Conservation (phyloP, 2,329 filamentous ascomycete species). For the Colletotrichum truncatum region DNA sequence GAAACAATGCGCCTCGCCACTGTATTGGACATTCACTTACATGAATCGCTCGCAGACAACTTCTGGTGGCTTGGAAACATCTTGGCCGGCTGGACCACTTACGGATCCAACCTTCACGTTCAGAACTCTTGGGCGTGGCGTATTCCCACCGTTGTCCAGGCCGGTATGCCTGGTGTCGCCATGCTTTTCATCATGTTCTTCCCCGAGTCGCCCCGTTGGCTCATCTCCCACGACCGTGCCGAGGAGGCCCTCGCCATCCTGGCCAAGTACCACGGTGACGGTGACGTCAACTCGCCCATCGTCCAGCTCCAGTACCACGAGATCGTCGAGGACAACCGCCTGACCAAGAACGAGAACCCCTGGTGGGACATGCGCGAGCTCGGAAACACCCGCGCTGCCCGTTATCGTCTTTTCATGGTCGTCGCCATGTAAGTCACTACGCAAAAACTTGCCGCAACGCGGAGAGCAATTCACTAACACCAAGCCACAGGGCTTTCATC, state of each 20-base stretch:
- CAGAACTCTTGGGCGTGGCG: slow-evolving; percentile 61
- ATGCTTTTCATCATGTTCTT: slow-evolving; percentile 71
- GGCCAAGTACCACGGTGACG: slow-evolving; percentile 68
- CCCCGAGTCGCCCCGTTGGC: slow-evolving; percentile 78
- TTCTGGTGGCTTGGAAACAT: slow-evolving; percentile 62
- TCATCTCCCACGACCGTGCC: slow-evolving; percentile 68
- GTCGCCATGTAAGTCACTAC: slow-evolving; percentile 49
- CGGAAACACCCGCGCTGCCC: slow-evolving; percentile 54
- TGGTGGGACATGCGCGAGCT: slow-evolving; percentile 69
- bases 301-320: slow-evolving; percentile 67
- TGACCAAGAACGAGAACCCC: slow-evolving; percentile 61
- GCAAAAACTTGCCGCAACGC: no score
- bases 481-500: slow-evolving; percentile 48
- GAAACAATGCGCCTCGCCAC: not conserved
- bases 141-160: slow-evolving; percentile 64
- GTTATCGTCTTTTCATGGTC: slow-evolving; percentile 60
- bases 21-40: not conserved
- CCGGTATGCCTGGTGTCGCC: slow-evolving; percentile 51
- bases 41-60: slow-evolving; percentile 42
- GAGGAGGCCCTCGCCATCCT: slow-evolving; percentile 66
- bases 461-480: not conserved
- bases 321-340: slow-evolving; percentile 59
- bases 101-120: slow-evolving; percentile 45
- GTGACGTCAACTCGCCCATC: slow-evolving; percentile 58
- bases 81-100: slow-evolving; percentile 60